Evolutionary conservation across 164 flowering plant genomes (phyloP), one percentile per base, ranked within the genome.

Genomic region (Paratinospora sagittata): DNA sequence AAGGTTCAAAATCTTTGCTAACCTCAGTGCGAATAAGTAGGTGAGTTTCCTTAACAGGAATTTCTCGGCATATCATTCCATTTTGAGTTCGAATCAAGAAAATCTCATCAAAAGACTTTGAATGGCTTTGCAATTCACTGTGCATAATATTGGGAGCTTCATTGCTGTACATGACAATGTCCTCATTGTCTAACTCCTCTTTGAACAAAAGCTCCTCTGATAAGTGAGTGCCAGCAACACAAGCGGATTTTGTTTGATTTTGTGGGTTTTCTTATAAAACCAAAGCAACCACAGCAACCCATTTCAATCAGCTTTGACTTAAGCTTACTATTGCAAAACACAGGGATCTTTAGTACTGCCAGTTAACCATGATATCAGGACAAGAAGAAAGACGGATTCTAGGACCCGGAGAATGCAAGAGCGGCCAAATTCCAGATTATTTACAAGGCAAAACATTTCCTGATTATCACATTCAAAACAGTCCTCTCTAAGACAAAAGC

Each of bases 261-360:
- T 63, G 78, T 75, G 6, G 85, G 69, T n/a, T n/a, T 85, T 66
- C 78, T 79, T 30, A 77, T 58, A 27, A 87, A 86, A 23, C 92
- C 97, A 78, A 92, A 88, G 73, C 97, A 92, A 67, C 89, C 80
- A 76, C 88, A 87, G 69, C 95, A 90, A 8, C 87, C 90, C 89
- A 92, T 90, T 76, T 84, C 80, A 43, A 72, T 47, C 49, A 82
- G 70, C 76, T 72, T 65, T 7, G 77, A 80, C 64, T n/a, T 16
- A 17, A 79, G 82, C 77, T 70, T 49, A 43, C 75, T 76, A 75
- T 79, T 78, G 9, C 41, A 45, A 45, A 71, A 62, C 79, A 79
- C 72, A 45, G 45, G 60, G 65, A 71, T 34, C 66, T 68, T n/a
- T 23, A 71, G 37, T 43, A 43, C 43, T 27, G 24, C 66, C 23